These are phyloP conservation scores for Lecanoromycetidae sp. DNA, from an alignment of 2,329 filamentous ascomycete species.

Conservation along the genomic window DNA sequence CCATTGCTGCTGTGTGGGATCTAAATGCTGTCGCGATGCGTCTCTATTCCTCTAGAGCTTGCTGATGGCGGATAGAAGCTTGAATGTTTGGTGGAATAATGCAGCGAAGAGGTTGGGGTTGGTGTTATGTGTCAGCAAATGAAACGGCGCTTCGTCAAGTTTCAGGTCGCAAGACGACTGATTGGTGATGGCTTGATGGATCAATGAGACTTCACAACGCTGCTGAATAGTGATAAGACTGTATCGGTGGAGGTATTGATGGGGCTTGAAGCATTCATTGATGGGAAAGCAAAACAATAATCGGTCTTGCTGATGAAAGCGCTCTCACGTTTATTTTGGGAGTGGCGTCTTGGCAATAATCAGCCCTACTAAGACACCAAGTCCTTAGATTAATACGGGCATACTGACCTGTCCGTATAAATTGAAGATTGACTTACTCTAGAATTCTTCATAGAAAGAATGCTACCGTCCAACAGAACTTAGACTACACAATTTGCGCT, in stretches of 20 bases:
- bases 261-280: background rate
- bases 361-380: background rate
- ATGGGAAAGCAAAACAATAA: slow-evolving; percentile 2
- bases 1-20: slow-evolving; percentile 33
- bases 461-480: no score
- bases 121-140: slow-evolving; percentile 4
- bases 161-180: background rate
- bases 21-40: background rate
- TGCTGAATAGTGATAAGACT: no score
- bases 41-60: no score
- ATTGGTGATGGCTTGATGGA: background rate
- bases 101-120: background rate
- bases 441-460: background rate
- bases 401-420: background rate
- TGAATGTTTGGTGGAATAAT: background rate
- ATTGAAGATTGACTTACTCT: background rate
- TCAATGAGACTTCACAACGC: background rate
- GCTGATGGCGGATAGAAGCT: background rate
- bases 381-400: background rate
- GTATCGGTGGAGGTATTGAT: background rate
- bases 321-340: background rate
- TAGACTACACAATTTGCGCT: no score
- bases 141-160: background rate
- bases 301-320: background rate
- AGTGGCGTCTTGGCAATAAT: background rate